Percentiles rank a stretch among this genome's conserved stretches.
Conservation (phyloP, 805 yeast species). For the Clavispora santaluciae region DNA sequence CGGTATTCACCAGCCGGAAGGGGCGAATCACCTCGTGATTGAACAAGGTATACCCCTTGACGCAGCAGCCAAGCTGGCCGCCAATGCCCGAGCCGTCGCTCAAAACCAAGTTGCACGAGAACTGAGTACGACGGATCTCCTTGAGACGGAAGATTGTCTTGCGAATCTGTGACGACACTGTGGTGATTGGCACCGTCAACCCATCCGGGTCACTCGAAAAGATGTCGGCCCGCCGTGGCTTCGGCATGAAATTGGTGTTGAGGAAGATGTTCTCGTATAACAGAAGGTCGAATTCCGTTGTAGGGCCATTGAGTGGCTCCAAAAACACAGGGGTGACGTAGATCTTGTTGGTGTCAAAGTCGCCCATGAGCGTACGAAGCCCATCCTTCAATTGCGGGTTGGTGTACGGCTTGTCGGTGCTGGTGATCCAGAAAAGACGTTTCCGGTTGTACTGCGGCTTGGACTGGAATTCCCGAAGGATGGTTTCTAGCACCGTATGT, state of each 20-base stretch:
- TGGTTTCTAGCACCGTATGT: slow-evolving; percentile 41
- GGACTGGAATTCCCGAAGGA: slow-evolving; percentile 51
- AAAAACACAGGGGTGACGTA: slow-evolving; percentile 63
- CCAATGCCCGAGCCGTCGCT: slow-evolving; percentile 38
- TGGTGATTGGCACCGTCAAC: slow-evolving; percentile 7
- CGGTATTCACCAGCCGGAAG: slow-evolving; percentile 50
- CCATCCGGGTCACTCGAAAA: not conserved
- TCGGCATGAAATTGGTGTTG: slow-evolving; percentile 41
- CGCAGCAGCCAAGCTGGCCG: slow-evolving; percentile 50
- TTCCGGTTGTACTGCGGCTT: slow-evolving; percentile 47
- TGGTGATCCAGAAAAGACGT: slow-evolving; percentile 68
- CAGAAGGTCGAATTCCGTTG: slow-evolving; percentile 31
- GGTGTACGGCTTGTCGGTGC: slow-evolving; percentile 63
- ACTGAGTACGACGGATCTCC: slow-evolving; percentile 59
- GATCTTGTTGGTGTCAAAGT: slow-evolving; percentile 51
- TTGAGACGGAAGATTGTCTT: slow-evolving; percentile 49
- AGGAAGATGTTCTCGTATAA: slow-evolving; percentile 56
- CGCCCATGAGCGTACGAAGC: slow-evolving; percentile 55
- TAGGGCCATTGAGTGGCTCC: slow-evolving; percentile 8
- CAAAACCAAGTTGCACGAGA: slow-evolving; percentile 56
- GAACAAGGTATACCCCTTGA: slow-evolving; percentile 67
- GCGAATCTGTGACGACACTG: slow-evolving; percentile 31
- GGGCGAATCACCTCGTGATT: slow-evolving; percentile 48
- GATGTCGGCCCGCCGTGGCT: slow-evolving; percentile 6
- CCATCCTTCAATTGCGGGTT: slow-evolving; percentile 40